phyloP scores from a whole-genome alignment of 2,329 filamentous ascomycete species.

The Ophiostoma montium region DNA sequence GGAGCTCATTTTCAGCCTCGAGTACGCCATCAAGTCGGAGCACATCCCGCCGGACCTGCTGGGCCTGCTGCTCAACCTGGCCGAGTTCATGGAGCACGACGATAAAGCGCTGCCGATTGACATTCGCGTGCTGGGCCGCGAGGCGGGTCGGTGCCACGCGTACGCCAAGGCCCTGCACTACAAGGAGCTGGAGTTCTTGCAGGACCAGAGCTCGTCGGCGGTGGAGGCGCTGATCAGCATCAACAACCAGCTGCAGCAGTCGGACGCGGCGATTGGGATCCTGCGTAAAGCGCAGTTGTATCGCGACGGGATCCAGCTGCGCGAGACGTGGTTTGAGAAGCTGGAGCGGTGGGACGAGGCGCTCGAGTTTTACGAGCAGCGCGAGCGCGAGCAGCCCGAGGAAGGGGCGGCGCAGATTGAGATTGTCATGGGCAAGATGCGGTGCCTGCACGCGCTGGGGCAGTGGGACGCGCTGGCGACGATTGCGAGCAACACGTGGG shows the following conservation, averaged over 20 bases:
- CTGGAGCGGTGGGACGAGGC: conserved; percentile 97
- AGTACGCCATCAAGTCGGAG: conserved; percentile 85
- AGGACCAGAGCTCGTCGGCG: conserved; percentile 88
- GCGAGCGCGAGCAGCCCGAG: conserved; percentile 54
- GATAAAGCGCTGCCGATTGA: conserved; percentile 97
- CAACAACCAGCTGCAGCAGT: conserved; percentile 98
- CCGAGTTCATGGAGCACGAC: conserved; percentile 99
- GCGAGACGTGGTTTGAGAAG: conserved; percentile 99
- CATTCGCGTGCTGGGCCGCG: conserved; percentile 83
- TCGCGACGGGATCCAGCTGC: conserved; percentile 80
- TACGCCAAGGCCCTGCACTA: conserved; percentile 98
- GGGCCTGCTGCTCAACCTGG: conserved; percentile 84
- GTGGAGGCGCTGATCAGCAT: conserved; percentile 97
- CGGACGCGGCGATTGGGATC: conserved; percentile 95
- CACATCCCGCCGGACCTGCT: conserved; percentile 94
- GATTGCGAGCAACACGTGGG: conserved; percentile 86
- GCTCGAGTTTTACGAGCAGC: conserved; percentile 76
- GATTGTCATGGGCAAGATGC: conserved; percentile 99
- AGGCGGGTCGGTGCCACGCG: conserved; percentile 91
- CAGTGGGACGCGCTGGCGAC: conserved; percentile 92
- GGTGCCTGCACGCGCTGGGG: conserved; percentile 88
- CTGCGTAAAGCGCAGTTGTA: conserved; percentile 91
- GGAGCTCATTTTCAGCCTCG: conserved; percentile 87
- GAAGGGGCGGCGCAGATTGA: conserved; percentile 59
- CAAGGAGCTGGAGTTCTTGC: conserved; percentile 95